phyloP scores from a whole-genome alignment of 371 early-diverging fungal species.

The Blastocladiella emersonii region DNA sequence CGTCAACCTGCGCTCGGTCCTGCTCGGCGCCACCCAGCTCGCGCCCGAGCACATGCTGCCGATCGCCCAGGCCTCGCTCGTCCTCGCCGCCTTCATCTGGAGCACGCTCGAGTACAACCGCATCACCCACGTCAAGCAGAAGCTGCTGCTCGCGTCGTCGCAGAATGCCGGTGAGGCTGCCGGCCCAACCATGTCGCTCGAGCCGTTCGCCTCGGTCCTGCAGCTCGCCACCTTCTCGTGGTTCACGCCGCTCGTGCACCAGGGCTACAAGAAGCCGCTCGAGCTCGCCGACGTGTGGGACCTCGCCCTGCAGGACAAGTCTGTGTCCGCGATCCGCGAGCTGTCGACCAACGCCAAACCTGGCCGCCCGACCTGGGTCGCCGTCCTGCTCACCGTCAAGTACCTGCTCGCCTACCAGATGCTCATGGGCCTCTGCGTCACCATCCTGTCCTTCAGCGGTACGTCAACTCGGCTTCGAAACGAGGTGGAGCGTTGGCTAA shows the following conservation, averaged over 20 bases:
- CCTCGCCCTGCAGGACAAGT: background rate
- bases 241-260: slow-evolving; percentile 4
- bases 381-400: background rate
- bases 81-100: background rate
- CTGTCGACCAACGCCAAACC: background rate
- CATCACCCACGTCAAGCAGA: background rate
- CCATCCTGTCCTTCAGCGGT: background rate
- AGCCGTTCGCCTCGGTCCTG: background rate
- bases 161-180: background rate
- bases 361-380: background rate
- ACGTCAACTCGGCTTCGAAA: too few species aligned
- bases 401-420: background rate
- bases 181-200: background rate
- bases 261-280: background rate
- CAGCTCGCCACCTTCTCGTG: slow-evolving; percentile 3
- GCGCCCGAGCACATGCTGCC: background rate
- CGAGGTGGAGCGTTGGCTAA: too few species aligned
- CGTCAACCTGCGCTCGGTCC: background rate
- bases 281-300: slow-evolving; percentile 2
- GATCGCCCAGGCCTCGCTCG: background rate
- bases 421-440: background rate
- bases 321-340: background rate
- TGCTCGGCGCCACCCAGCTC: background rate
- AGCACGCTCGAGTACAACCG: background rate
- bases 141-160: background rate